These are phyloP conservation scores for Trichoderma lentiforme DNA, from an alignment of 2,329 filamentous ascomycete species.

Conservation along the genomic window DNA sequence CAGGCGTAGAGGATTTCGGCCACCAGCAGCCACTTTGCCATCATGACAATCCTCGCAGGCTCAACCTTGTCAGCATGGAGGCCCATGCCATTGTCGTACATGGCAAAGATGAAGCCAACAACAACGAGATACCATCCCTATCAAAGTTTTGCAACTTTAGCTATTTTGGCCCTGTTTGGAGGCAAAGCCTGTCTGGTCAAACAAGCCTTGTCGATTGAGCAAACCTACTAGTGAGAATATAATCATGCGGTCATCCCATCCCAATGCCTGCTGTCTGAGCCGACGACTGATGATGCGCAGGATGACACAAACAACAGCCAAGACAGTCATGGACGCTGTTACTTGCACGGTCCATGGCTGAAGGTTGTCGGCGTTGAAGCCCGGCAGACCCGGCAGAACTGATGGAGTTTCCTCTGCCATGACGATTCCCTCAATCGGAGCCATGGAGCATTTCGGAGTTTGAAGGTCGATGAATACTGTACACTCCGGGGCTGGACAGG, in stretches of 20 bases:
- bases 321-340: conserved; percentile 38
- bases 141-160: not conserved
- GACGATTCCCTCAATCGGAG: not conserved
- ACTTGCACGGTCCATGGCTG: conserved; percentile 42
- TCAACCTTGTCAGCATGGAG: conserved; percentile 42
- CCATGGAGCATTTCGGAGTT: conserved; percentile 5
- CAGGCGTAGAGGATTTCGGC: conserved; percentile 48
- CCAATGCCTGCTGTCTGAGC: conserved; percentile 39
- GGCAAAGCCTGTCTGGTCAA: not conserved
- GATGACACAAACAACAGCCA: conserved; percentile 37
- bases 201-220: not conserved
- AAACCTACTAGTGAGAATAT: conserved; percentile 44
- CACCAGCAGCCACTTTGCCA: conserved; percentile 46
- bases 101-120: conserved; percentile 46
- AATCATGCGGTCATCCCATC: conserved; percentile 51
- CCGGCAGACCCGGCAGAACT: conserved; percentile 21
- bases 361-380: conserved; percentile 31
- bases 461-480: not conserved
- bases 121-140: conserved; percentile 42
- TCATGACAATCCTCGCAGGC: conserved; percentile 37
- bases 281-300: conserved; percentile 41
- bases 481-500: not conserved
- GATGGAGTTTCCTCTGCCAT: conserved; percentile 7
- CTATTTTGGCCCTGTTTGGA: not conserved
- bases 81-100: conserved; percentile 46